Evolutionary conservation across 1,284 basidiomycete genomes (phyloP), one percentile per base, ranked within the genome.

Genomic region (Melampsora larici-populina): DNA sequence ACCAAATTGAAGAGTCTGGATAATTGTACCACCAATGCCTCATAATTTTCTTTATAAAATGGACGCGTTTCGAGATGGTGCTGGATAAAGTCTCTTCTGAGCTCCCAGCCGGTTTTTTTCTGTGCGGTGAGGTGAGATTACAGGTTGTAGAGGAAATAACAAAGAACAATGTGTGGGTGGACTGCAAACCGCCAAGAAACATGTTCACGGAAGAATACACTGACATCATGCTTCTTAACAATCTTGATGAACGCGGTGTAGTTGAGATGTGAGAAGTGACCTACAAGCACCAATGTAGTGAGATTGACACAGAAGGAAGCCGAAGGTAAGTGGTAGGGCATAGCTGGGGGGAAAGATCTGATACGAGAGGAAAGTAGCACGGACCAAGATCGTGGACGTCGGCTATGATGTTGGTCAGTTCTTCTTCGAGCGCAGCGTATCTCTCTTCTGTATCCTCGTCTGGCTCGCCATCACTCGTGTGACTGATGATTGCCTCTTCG

Each of bases 161-260:
- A 31, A 31, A 64, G 26, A 49, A 13, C 1, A 36, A 7, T 26
- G 17, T 21, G 24, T 18, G 29, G 3, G 21, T 55, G 68, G 15
- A 33, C 4, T n/a, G 21, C 17, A 51, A 13, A 48, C 33, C 64
- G 60, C 33, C 17, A 36, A 33, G 15, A 33, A 49, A 55, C 68
- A 24, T 69, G 21, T 76, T 67, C 51, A 18, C 29, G 26, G 63
- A 74, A 70, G 65, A 58, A 31, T 68, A n/a, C 63, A 83, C 88
- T 74, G 81, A 91, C 90, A 83, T 92, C 92, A 83, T 93, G 92
- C 90, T 93, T 93, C 88, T 99, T 99, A 80, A 98, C 88, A 80
- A 99, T 99, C 86, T 99, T 99, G 88, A 97, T 92, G 85, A 99
- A 99, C 11, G 97, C 97, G 0, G 97, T 86, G 76, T 96, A 83